phyloP scores from a whole-genome alignment of 345 rosid species.

The Pelargonium nanum region DNA sequence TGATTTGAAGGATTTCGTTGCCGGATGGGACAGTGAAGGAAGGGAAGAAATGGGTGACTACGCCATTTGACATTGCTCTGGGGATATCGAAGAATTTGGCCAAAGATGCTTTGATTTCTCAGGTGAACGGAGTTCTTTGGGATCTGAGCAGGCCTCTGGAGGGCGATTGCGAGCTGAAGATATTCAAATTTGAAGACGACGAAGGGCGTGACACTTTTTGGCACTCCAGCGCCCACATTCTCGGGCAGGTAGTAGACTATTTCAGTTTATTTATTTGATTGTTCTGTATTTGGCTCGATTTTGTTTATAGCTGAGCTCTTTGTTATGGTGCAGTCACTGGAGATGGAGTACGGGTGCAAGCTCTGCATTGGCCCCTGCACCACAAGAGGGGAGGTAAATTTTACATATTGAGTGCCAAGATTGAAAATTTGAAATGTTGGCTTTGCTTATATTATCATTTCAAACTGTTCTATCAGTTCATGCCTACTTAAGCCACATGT shows the following conservation, averaged over 20 bases:
- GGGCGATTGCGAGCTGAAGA: slow-evolving; percentile 60
- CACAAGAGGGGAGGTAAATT: slow-evolving; percentile 86
- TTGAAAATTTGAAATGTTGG: neutral
- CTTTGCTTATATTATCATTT: neutral
- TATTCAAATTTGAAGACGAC: slow-evolving; percentile 62
- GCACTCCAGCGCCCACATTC: slow-evolving; percentile 68
- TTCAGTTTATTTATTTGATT: neutral
- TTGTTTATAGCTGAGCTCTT: neutral
- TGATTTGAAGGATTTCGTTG: slow-evolving; percentile 42
- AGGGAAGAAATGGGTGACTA: slow-evolving; percentile 72
- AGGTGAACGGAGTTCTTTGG: slow-evolving; percentile 76
- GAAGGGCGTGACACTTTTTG: slow-evolving; percentile 42
- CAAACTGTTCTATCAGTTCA: neutral
- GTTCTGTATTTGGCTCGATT: neutral
- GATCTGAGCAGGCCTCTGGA: slow-evolving; percentile 84
- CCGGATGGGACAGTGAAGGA: slow-evolving; percentile 70
- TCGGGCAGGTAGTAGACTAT: slow-evolving; percentile 58
- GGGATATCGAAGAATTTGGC: slow-evolving; percentile 69
- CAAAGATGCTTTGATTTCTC: slow-evolving; percentile 57
- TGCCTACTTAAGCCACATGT: neutral
- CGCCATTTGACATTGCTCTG: slow-evolving; percentile 68
- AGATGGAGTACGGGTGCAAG: slow-evolving; percentile 77
- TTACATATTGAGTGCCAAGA: neutral
- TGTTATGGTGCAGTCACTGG: slow-evolving; percentile 49
- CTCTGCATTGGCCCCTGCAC: slow-evolving; percentile 98